These are phyloP conservation scores for Phialophora verrucosa DNA, from an alignment of 2,329 filamentous ascomycete genomes.

Conservation along the genomic window DNA sequence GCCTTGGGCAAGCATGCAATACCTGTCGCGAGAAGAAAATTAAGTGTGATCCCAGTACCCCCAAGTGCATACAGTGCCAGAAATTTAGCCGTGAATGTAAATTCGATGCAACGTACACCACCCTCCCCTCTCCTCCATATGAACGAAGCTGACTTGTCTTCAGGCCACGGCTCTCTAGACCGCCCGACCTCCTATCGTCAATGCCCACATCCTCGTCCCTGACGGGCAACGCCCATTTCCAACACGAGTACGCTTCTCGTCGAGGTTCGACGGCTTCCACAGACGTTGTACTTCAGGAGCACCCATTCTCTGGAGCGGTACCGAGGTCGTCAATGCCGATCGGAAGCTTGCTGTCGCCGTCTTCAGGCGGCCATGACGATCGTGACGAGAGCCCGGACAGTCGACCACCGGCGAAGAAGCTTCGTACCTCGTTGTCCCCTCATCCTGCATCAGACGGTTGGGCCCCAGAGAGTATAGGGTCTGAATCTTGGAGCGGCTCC, in stretches of 20 bases:
- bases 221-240: constrained; percentile 27
- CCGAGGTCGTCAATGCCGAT: constrained; percentile 25
- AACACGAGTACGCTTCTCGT: constrained; percentile 8
- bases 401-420: constrained; percentile 40
- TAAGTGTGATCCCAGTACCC: constrained; percentile 88
- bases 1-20: constrained; percentile 88
- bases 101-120: constrained; percentile 75
- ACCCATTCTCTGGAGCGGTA: constrained; percentile 39
- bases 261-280: constrained; percentile 29
- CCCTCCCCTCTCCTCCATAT: not conserved
- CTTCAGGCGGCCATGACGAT: constrained; percentile 40
- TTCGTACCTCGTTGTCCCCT: constrained; percentile 36
- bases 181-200: constrained; percentile 16
- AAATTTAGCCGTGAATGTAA: constrained; percentile 87
- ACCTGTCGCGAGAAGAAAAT: constrained; percentile 97
- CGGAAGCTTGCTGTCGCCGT: constrained; percentile 34
- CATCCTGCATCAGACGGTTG: constrained; percentile 18
- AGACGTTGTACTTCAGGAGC: constrained; percentile 44
- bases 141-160: constrained; percentile 8
- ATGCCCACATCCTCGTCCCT: constrained; percentile 22
- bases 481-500: constrained; percentile 15
- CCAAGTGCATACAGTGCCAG: constrained; percentile 87
- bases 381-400: constrained; percentile 41
- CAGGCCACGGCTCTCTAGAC: constrained; percentile 23
- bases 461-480: constrained; percentile 6